These are phyloP conservation scores for Ustulina deusta DNA, from an alignment of 2,329 filamentous ascomycete genomes.

Conservation along the genomic window DNA sequence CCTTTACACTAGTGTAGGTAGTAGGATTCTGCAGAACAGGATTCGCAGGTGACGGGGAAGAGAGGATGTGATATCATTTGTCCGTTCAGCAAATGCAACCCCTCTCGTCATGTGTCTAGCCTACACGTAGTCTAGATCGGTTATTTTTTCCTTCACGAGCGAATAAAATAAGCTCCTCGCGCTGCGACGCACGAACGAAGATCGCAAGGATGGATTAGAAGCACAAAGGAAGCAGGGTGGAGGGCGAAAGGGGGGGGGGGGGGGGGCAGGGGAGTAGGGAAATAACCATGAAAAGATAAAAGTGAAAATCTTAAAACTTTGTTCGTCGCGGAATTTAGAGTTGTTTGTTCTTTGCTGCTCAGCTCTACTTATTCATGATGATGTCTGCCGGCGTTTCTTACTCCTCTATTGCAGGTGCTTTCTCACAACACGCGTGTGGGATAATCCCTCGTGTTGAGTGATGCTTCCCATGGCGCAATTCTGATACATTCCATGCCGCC, in stretches of 20 bases:
- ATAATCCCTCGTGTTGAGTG: neutral
- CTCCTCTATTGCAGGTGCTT: neutral
- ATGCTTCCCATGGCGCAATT: slow-evolving; percentile 6
- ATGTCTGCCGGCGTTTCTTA: neutral
- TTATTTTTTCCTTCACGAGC: neutral
- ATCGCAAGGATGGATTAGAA: neutral
- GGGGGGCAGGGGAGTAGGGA: neutral
- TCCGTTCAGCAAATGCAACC: neutral
- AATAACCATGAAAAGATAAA: neutral
- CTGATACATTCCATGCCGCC: slow-evolving; percentile 1
- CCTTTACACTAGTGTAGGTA: neutral
- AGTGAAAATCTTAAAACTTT: neutral
- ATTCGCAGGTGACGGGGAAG: neutral
- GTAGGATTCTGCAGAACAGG: neutral
- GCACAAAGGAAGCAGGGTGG: neutral
- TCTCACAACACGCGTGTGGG: neutral
- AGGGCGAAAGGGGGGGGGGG: neutral
- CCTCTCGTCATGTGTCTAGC: slow-evolving; percentile 9
- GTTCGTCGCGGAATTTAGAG: neutral
- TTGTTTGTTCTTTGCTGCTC: neutral
- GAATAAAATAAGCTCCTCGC: neutral
- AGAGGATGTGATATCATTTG: slow-evolving; percentile 20
- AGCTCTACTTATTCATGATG: slow-evolving; percentile 1
- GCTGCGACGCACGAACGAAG: neutral
- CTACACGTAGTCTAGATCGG: no score